These are phyloP conservation scores for Urochloa ruziziensis DNA, from an alignment of 176 grass and related monocot genomes.

Conservation along the genomic window DNA sequence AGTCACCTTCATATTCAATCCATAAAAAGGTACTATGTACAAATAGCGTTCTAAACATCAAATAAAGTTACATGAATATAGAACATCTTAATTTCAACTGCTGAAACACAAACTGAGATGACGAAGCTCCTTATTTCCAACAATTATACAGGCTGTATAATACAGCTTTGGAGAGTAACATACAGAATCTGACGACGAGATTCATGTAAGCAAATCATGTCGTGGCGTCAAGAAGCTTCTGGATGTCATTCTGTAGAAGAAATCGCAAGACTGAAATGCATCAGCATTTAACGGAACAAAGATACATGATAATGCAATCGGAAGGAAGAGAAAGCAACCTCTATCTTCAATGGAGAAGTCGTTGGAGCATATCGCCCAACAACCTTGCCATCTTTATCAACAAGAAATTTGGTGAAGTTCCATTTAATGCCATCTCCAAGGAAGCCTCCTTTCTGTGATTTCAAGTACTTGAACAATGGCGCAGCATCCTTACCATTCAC, in stretches of 20 bases:
- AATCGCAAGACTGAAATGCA: not conserved
- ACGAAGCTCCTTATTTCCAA: not conserved
- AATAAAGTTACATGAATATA: not conserved
- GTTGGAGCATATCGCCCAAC: slow-evolving; percentile 48
- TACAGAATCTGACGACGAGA: not conserved
- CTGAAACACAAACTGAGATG: no score
- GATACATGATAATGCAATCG: not conserved
- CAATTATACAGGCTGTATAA: no score
- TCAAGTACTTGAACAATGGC: slow-evolving; percentile 58
- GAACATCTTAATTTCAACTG: not conserved
- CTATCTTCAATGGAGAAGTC: slow-evolving; percentile 52
- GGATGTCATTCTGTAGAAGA: slow-evolving; percentile 35
- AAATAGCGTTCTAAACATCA: not conserved
- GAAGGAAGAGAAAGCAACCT: slow-evolving; percentile 16
- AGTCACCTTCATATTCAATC: not conserved
- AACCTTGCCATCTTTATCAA: slow-evolving; percentile 54
- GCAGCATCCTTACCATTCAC: slow-evolving; percentile 57
- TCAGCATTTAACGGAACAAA: not conserved
- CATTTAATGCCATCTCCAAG: slow-evolving; percentile 64
- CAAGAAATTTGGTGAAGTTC: slow-evolving; percentile 72
- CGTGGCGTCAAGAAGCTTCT: slow-evolving; percentile 4
- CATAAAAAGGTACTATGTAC: not conserved
- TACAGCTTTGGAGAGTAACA: not conserved
- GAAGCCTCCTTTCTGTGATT: slow-evolving; percentile 53
- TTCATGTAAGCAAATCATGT: slow-evolving; percentile 1